phyloP scores from a whole-genome alignment of 164 flowering plant species.

The Chloranthus sessilifolius region DNA sequence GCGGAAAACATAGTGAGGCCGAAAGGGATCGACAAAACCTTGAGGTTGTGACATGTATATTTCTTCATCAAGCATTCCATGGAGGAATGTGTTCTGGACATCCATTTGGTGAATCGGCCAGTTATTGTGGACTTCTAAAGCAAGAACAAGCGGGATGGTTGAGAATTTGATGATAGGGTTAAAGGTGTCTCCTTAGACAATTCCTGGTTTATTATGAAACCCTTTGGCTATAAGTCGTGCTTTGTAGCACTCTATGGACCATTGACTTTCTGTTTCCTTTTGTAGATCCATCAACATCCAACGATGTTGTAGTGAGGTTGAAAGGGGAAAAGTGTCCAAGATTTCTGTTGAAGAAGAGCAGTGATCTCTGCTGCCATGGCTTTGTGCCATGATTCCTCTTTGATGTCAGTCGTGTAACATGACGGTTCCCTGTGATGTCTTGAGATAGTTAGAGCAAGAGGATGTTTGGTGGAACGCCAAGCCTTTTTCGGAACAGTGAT shows the following conservation, averaged over 20 bases:
- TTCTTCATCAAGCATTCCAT: neutral
- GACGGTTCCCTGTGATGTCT: too few relatives aligned
- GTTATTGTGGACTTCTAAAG: neutral
- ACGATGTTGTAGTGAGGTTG: too few relatives aligned
- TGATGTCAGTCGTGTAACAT: too few relatives aligned
- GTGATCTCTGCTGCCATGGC: too few relatives aligned
- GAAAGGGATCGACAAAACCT: too few relatives aligned
- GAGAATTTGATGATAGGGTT: neutral
- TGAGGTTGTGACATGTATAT: constrained; percentile 2
- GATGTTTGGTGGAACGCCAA: too few relatives aligned
- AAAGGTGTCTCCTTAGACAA: neutral
- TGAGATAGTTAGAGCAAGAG: too few relatives aligned
- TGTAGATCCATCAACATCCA: neutral
- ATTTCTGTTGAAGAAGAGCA: too few relatives aligned
- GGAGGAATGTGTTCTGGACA: constrained; percentile 3
- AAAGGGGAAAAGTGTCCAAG: too few relatives aligned
- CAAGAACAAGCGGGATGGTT: neutral
- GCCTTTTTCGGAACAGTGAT: too few relatives aligned
- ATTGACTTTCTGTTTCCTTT: neutral
- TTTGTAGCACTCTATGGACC: neutral
- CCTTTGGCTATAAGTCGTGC: constrained; percentile 3
- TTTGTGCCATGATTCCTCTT: too few relatives aligned
- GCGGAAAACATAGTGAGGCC: too few relatives aligned
- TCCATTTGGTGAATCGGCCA: neutral
- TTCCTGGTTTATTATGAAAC: neutral